A percentile compares a stretch with the other conserved stretches of the same genome.
phyloP scores from a whole-genome alignment of 2,329 filamentous ascomycete species.

The Fusarium torulosum region DNA sequence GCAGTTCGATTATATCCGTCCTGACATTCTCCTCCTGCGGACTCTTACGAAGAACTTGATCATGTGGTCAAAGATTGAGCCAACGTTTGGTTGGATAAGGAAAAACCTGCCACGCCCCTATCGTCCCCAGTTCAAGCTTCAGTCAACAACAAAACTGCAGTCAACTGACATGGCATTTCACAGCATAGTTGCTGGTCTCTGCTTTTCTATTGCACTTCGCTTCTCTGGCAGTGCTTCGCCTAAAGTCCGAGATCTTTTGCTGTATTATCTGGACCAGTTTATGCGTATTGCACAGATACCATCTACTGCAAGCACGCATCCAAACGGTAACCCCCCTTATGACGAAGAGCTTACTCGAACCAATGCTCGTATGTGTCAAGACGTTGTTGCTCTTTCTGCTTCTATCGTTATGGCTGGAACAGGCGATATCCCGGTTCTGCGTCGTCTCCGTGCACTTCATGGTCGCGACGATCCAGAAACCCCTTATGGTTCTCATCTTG shows the following conservation, averaged over 20 bases:
- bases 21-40: conserved; percentile 90
- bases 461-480: conserved; percentile 86
- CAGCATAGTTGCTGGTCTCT: conserved; percentile 90
- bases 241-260: conserved; percentile 81
- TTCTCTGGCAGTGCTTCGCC: conserved; percentile 79
- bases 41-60: conserved; percentile 92
- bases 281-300: conserved; percentile 78
- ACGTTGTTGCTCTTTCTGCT: conserved; percentile 83
- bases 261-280: conserved; percentile 88
- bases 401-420: conserved; percentile 96
- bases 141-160: conserved; percentile 70
- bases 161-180: conserved; percentile 92
- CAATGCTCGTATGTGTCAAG: conserved; percentile 90
- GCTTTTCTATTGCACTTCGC: conserved; percentile 81
- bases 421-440: conserved; percentile 86
- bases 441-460: conserved; percentile 87
- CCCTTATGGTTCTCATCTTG: conserved; percentile 93
- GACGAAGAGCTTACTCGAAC: conserved; percentile 86
- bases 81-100: conserved; percentile 80
- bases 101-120: conserved; percentile 79
- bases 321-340: conserved; percentile 66
- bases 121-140: conserved; percentile 70
- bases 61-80: conserved; percentile 87
- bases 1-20: conserved; percentile 95
- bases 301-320: conserved; percentile 46